Conservation (phyloP, 768 basidiomycete species). For the Gloeostereum incarnatum region DNA sequence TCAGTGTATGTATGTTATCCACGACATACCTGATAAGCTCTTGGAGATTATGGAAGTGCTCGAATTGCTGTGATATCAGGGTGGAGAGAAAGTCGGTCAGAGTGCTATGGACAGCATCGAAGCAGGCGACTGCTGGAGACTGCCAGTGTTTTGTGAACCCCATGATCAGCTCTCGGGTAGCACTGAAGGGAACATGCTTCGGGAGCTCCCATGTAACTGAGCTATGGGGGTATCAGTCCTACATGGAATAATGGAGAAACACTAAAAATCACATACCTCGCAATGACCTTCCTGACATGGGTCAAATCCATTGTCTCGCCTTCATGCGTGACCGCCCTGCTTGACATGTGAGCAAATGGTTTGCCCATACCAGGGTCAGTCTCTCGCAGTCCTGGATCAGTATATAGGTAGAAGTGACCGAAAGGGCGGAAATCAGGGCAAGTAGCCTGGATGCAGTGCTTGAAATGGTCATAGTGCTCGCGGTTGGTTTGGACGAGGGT, state of each 20-base stretch:
- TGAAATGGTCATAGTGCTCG: constrained; percentile 17
- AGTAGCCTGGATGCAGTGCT: constrained; percentile 19
- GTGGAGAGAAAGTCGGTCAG: constrained; percentile 10
- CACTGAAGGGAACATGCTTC: constrained; percentile 23
- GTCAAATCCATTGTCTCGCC: constrained; percentile 9
- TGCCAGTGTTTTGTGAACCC: constrained; percentile 19
- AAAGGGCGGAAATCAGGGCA: constrained; percentile 24
- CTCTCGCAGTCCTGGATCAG: constrained; percentile 2
- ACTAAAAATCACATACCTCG: constrained; percentile 12
- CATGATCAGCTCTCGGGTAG: constrained; percentile 17
- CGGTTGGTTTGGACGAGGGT: constrained; percentile 20
- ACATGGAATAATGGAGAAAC: neutral
- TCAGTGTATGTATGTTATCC: neutral
- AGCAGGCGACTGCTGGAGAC: constrained; percentile 17
- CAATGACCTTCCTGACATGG: constrained; percentile 20
- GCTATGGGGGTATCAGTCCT: constrained; percentile 9
- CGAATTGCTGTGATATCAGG: constrained; percentile 18
- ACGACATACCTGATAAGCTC: constrained; percentile 15
- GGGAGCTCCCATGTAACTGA: constrained; percentile 29
- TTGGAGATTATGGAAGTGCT: constrained; percentile 18
- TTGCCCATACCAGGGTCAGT: too few relatives aligned
- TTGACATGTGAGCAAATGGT: neutral
- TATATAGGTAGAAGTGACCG: neutral
- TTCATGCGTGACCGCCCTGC: neutral
- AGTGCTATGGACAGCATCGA: constrained; percentile 14